Base-by-base conservation (phyloP, 1,284 basidiomycete species). In the Papiliotrema terrestris region DNA sequence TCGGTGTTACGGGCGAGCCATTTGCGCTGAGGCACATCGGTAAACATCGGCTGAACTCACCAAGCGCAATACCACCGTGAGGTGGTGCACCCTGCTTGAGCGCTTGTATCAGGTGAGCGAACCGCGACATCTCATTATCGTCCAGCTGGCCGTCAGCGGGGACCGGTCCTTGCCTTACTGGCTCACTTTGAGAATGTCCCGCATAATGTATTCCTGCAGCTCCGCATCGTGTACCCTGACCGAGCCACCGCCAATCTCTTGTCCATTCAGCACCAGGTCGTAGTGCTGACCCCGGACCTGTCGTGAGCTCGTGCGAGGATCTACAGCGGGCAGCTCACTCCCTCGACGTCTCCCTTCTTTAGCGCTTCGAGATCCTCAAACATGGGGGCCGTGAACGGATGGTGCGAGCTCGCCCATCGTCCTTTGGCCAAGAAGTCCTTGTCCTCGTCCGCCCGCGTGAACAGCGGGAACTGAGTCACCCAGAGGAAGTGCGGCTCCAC, bases 301-400 rank as follows among this genome's bases (percentile, higher is more conserved):
- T 2, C 36, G 22, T 14, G 47, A 25, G 20, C 23, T 9, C 19
- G 45, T 35, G n/a, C 11, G n/a, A n/a, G n/a, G n/a, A 32, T 11
- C 29, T n/a, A 26, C 45, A 39, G 46, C 5, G 35, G 5, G 3
- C 2, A 23, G 25, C 11, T 62, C 62, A 90, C 89, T 70, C 82
- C 78, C 52, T 83, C 82, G 49, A 86, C 78, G 62, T 83, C 79
- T 37, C 88, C 88, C 44, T 78, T 78, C 68, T 86, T 86, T 74
- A 96, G 80, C 42, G 83, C 82, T 45, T 83, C 80, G 26, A 95
- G 79, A 74, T 97, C 93, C 71, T 90, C 82, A 76, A 82, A 87
- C 83, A 93, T 88, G n/a, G 94, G 94, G 6, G 93, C 91, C 13
- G 93, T 97, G 78, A 97, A 97, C 1, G 93, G 93, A 74, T 97